These are phyloP conservation scores for Capsella rubella DNA, from an alignment of 441 rosid genomes.

Conservation along the genomic window DNA sequence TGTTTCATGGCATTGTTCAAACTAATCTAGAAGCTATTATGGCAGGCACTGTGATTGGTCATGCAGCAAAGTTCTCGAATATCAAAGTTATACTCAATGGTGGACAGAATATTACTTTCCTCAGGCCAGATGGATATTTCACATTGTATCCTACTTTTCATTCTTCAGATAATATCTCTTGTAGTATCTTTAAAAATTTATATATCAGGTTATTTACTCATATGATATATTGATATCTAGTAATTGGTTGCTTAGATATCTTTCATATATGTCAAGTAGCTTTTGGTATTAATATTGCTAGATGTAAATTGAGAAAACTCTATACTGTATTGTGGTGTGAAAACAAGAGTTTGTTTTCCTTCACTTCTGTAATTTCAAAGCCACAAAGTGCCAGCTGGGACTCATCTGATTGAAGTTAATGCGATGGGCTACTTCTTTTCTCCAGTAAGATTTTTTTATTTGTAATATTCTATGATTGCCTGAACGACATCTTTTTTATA, in stretches of 20 bases:
- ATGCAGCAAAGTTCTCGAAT: slow-evolving; percentile 70
- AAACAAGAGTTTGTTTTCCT: slow-evolving; percentile 49
- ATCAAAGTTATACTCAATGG: slow-evolving; percentile 88
- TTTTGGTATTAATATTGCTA: slow-evolving; percentile 6
- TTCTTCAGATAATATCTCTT: background rate
- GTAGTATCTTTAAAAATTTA: background rate
- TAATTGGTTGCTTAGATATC: slow-evolving; percentile 4
- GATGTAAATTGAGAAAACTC: background rate
- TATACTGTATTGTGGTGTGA: background rate
- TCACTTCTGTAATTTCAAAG: slow-evolving; percentile 59
- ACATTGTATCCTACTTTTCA: slow-evolving; percentile 75
- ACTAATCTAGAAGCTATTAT: slow-evolving; percentile 37
- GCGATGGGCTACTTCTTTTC: slow-evolving; percentile 92
- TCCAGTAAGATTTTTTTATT: slow-evolving; percentile 62
- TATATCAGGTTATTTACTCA: background rate
- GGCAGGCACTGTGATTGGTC: slow-evolving; percentile 69
- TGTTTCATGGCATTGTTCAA: background rate
- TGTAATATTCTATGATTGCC: slow-evolving; percentile 16
- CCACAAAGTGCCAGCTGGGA: slow-evolving; percentile 88
- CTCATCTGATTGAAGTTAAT: slow-evolving; percentile 94
- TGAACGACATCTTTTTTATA: slow-evolving; percentile 15
- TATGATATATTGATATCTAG: background rate
- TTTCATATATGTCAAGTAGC: slow-evolving; percentile 5
- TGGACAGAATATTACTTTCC: slow-evolving; percentile 76
- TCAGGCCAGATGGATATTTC: slow-evolving; percentile 96